Evolutionary conservation across 2,329 filamentous ascomycete genomes (phyloP).

Genomic region (Colletotrichum cordylinicola): DNA sequence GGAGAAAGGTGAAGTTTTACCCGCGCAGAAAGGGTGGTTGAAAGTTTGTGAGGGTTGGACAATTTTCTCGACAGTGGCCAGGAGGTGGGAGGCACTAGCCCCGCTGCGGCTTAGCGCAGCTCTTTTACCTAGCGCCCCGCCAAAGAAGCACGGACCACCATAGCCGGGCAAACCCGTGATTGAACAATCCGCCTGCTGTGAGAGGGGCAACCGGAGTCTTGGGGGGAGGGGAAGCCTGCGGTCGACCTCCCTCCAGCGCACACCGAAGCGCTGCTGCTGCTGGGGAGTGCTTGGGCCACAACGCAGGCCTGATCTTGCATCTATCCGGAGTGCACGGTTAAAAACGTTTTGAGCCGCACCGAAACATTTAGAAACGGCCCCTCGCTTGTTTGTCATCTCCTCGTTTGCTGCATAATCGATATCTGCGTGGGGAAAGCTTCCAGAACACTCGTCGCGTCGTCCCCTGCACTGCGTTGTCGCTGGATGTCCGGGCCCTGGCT

Average conservation of each 20-base stretch:
- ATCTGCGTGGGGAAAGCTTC: background rate
- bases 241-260: background rate
- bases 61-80: constrained; percentile 44
- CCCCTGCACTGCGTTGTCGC: background rate
- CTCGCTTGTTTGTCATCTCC: background rate
- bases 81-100: constrained; percentile 47
- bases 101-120: constrained; percentile 10
- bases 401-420: constrained; percentile 4
- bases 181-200: constrained; percentile 17
- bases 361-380: constrained; percentile 9
- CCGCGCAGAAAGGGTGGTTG: constrained; percentile 43
- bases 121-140: constrained; percentile 20
- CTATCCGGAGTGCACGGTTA: background rate
- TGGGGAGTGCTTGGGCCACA: background rate
- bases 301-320: background rate
- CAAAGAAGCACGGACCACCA: constrained; percentile 7
- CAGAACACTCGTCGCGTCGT: background rate
- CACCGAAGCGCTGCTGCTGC: background rate
- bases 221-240: background rate
- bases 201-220: background rate
- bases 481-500: background rate
- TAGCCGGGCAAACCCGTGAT: constrained; percentile 21
- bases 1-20: constrained; percentile 47
- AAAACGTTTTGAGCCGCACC: constrained; percentile 13
- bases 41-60: constrained; percentile 45